Percentiles rank a stretch among this genome's conserved stretches.
These are phyloP conservation scores for Alternaria metachromatica DNA, from an alignment of 2,329 filamentous ascomycete species.

Conservation along the genomic window DNA sequence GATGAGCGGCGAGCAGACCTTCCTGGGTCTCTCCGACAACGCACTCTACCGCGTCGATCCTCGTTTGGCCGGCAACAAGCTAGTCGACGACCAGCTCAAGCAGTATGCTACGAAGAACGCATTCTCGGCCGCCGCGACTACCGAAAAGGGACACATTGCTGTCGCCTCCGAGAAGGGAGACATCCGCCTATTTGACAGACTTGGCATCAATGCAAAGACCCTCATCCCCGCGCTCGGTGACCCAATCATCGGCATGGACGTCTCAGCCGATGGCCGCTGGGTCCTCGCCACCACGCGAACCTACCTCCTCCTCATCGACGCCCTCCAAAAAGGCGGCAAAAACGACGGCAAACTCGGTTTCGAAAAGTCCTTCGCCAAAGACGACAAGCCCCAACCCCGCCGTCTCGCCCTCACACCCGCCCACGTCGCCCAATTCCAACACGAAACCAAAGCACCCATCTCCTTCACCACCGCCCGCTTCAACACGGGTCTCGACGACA, in stretches of 20 bases:
- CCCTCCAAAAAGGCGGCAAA: conserved; percentile 89
- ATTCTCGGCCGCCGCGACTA: conserved; percentile 92
- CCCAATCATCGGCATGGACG: conserved; percentile 91
- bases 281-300: conserved; percentile 92
- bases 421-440: conserved; percentile 95
- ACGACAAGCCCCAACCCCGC: conserved; percentile 90
- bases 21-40: conserved; percentile 91
- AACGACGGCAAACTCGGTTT: conserved; percentile 98
- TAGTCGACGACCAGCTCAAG: conserved; percentile 91
- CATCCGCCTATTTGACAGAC: conserved; percentile 92
- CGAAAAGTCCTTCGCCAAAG: conserved; percentile 89
- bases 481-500: conserved; percentile 81
- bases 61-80: conserved; percentile 85
- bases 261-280: conserved; percentile 95
- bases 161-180: conserved; percentile 98
- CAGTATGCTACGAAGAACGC: conserved; percentile 97
- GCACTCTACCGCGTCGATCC: conserved; percentile 94
- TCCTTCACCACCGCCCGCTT: conserved; percentile 92
- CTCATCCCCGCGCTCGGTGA: conserved; percentile 95
- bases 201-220: conserved; percentile 97
- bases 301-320: conserved; percentile 92
- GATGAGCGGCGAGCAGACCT: conserved; percentile 94
- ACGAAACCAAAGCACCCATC: conserved; percentile 88
- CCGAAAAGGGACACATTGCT: conserved; percentile 94
- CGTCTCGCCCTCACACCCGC: conserved; percentile 87